These are phyloP conservation scores for Suillus paluster DNA, from an alignment of 768 basidiomycete species.

Conservation along the genomic window DNA sequence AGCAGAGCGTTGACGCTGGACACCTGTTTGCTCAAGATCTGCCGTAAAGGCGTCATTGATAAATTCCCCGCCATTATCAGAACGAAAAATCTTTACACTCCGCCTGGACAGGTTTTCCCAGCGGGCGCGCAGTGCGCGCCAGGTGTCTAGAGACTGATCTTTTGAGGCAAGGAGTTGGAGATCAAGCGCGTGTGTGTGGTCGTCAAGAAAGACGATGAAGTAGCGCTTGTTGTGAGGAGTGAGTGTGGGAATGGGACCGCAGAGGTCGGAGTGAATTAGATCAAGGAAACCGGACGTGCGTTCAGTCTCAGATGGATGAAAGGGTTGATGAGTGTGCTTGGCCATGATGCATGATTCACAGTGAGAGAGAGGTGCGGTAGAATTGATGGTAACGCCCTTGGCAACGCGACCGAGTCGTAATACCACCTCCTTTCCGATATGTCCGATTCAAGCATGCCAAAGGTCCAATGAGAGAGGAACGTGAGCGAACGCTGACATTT, in stretches of 20 bases:
- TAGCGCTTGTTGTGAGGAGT: constrained; percentile 17
- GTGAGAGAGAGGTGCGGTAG: accelerated
- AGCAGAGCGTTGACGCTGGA: no score
- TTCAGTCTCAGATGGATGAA: not conserved
- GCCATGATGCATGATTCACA: not conserved
- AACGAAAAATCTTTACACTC: no score
- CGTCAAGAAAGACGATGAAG: constrained; percentile 18
- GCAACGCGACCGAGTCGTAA: not conserved
- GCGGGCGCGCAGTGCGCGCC: not conserved
- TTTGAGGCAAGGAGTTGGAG: not conserved
- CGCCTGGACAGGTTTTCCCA: no score
- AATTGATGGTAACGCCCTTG: not conserved
- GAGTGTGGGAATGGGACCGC: constrained; percentile 24
- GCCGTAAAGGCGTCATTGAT: no score
- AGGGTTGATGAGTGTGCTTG: not conserved
- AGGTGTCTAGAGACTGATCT: not conserved
- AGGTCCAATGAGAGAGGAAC: not conserved
- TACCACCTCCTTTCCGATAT: not conserved
- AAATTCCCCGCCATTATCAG: no score
- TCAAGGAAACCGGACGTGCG: constrained; percentile 17
- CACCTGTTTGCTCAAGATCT: no score
- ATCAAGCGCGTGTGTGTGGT: constrained; percentile 20
- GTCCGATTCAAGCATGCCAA: not conserved
- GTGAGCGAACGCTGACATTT: not conserved
- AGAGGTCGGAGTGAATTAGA: constrained; percentile 1